These are phyloP conservation scores for Globisporangium mamillatum DNA, from an alignment of 352 stramenopile genomes.

Conservation along the genomic window DNA sequence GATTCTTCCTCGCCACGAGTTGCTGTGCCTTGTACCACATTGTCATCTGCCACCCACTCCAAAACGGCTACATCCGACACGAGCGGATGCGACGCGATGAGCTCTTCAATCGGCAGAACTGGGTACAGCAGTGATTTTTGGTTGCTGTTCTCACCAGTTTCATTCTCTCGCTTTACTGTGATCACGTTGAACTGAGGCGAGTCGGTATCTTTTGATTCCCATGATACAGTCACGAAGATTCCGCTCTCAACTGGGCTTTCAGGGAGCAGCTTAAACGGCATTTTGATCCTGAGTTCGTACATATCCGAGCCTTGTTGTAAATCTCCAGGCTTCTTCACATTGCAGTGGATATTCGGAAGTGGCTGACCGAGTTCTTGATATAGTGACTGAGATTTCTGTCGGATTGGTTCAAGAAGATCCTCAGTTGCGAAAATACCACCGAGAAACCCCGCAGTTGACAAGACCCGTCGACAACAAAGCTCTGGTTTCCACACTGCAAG, in stretches of 20 bases:
- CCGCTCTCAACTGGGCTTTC: neutral
- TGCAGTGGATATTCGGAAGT: conserved; percentile 2
- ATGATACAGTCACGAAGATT: conserved; percentile 18
- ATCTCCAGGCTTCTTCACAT: neutral
- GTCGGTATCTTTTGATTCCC: conserved; percentile 5
- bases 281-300: conserved; percentile 11
- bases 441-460: neutral
- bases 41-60: neutral
- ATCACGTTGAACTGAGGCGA: conserved; percentile 12
- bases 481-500: conserved; percentile 14
- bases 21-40: neutral
- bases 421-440: conserved; percentile 11
- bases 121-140: neutral
- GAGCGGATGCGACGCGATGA: conserved; percentile 28
- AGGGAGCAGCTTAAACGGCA: conserved; percentile 1
- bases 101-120: conserved; percentile 23
- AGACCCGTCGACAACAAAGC: neutral
- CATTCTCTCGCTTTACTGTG: neutral
- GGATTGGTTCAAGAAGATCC: conserved; percentile 14
- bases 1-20: neutral
- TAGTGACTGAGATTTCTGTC: neutral
- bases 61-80: conserved; percentile 21
- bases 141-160: neutral
- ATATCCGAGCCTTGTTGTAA: neutral
- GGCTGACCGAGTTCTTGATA: conserved; percentile 15